Percentiles rank a stretch among this genome's conserved stretches.
These are phyloP conservation scores for Butyriboletus loyo DNA, from an alignment of 768 basidiomycete species.

Conservation along the genomic window DNA sequence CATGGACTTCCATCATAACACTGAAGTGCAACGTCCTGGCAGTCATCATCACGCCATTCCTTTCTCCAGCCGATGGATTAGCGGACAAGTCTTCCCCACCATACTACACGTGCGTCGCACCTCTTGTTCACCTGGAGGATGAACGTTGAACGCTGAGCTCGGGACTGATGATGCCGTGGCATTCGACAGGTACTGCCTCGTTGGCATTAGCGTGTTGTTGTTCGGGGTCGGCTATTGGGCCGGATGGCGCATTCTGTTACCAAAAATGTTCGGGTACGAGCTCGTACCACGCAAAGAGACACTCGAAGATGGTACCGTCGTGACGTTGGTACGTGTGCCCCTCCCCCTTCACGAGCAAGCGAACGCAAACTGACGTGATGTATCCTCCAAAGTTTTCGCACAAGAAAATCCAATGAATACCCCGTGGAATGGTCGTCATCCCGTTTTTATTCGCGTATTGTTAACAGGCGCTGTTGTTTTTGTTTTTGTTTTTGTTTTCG, in stretches of 20 bases:
- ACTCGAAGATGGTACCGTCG: slow-evolving; percentile 51
- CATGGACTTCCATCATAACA: background rate
- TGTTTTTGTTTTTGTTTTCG: too few species aligned
- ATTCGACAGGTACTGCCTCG: slow-evolving; percentile 48
- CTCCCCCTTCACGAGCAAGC: too few species aligned
- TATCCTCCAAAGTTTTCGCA: slow-evolving; percentile 6
- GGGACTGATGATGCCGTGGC: too few species aligned
- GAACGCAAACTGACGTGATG: too few species aligned
- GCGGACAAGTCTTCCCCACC: slow-evolving; percentile 61
- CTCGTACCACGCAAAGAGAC: slow-evolving; percentile 48
- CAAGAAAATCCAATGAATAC: slow-evolving; percentile 6
- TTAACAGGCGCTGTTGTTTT: too few species aligned
- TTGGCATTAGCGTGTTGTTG: slow-evolving; percentile 48
- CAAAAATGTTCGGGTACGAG: slow-evolving; percentile 46
- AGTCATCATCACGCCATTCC: slow-evolving; percentile 58
- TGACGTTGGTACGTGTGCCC: slow-evolving; percentile 44
- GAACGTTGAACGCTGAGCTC: too few species aligned
- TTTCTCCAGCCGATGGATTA: slow-evolving; percentile 49
- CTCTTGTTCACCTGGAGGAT: too few species aligned
- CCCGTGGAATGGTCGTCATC: too few species aligned
- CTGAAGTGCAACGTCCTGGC: background rate
- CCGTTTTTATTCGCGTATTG: too few species aligned
- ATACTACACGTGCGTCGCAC: slow-evolving; percentile 44
- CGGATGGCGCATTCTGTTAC: slow-evolving; percentile 48
- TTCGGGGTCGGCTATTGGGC: slow-evolving; percentile 54